Percentiles rank a stretch among this genome's conserved stretches.
Conservation (phyloP, 2,329 filamentous ascomycete genomes). For the Microsporum audouinii region DNA sequence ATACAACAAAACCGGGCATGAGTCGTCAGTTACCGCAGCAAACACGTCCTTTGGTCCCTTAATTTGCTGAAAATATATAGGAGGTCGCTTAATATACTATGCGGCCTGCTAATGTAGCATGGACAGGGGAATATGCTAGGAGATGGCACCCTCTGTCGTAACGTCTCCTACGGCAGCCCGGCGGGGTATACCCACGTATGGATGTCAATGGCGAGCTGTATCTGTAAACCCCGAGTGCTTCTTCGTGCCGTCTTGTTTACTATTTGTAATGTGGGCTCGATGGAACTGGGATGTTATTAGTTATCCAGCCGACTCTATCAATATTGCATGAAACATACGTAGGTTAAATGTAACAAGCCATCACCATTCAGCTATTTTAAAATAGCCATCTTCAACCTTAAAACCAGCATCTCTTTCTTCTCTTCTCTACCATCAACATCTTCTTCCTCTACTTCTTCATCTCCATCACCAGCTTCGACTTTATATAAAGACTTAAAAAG, state of each 20-base stretch:
- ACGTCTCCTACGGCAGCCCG: not conserved
- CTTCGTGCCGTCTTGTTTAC: not conserved
- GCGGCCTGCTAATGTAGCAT: not conserved
- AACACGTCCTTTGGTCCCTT: not conserved
- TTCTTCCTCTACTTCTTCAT: not conserved
- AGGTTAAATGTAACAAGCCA: not conserved
- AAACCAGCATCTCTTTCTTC: not conserved
- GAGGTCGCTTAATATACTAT: not conserved
- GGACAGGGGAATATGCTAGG: not conserved
- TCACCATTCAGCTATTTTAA: not conserved
- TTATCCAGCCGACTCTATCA: not conserved
- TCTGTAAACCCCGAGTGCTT: not conserved
- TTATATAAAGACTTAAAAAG: too few species aligned
- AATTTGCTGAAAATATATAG: not conserved
- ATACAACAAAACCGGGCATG: not conserved
- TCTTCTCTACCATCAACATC: not conserved
- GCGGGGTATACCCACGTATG: not conserved
- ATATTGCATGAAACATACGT: not conserved
- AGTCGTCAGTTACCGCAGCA: not conserved
- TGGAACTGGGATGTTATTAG: not conserved
- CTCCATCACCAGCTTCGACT: too few species aligned
- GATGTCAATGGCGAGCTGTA: not conserved
- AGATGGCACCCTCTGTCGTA: not conserved
- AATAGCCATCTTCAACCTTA: not conserved
- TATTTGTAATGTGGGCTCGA: not conserved